Conservation (phyloP, 2,329 filamentous ascomycete species). For the Capronia americana region DNA sequence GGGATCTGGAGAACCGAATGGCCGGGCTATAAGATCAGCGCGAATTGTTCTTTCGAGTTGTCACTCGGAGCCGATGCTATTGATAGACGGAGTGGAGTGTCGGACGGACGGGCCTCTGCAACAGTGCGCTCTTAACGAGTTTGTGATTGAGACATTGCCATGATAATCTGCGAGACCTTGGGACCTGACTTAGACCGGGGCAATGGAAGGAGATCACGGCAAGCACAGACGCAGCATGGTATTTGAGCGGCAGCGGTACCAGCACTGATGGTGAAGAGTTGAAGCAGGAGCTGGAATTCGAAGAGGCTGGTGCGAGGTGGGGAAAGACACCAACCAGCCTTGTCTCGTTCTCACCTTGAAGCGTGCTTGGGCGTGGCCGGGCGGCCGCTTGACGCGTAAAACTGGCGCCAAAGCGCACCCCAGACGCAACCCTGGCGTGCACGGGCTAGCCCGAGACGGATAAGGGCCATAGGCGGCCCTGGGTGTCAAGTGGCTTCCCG, state of each 20-base stretch:
- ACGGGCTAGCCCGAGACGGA: not conserved
- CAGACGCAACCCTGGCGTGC: not conserved
- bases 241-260: slow-evolving; percentile 7
- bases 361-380: slow-evolving; percentile 1
- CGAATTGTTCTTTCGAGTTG: not conserved
- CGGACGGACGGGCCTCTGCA: not conserved
- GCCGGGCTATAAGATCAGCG: not conserved
- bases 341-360: not conserved
- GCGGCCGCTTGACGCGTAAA: slow-evolving; percentile 16
- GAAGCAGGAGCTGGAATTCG: slow-evolving; percentile 8
- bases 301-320: slow-evolving; percentile 9
- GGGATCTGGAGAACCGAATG: not conserved
- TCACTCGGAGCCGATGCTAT: not conserved
- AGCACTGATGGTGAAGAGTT: slow-evolving; percentile 2
- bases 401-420: slow-evolving; percentile 6
- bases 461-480: not conserved
- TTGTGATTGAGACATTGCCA: not conserved
- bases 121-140: not conserved
- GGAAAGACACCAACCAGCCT: slow-evolving; percentile 4
- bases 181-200: not conserved
- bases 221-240: slow-evolving; percentile 12
- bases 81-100: slow-evolving; percentile 1
- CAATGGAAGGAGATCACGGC: not conserved
- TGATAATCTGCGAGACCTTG: slow-evolving; percentile 7
- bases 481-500: not conserved